These are phyloP conservation scores for Colletotrichum ledebouriae DNA, from an alignment of 2,329 filamentous ascomycete genomes.

Conservation along the genomic window DNA sequence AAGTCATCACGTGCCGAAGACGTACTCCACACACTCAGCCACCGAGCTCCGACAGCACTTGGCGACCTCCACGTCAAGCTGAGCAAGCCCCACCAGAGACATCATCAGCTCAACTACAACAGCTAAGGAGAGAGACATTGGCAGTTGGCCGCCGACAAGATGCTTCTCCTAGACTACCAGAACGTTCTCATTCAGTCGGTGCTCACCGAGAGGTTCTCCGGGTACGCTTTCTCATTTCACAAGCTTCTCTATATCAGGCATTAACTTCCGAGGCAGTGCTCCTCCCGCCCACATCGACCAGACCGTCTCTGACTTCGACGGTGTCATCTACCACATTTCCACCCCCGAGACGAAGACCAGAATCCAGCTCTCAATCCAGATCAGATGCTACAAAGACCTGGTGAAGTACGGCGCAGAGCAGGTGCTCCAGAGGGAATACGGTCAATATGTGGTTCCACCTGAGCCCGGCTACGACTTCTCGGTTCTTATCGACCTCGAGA, in stretches of 20 bases:
- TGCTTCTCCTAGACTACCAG: constrained; percentile 98
- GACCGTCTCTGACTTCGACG: constrained; percentile 98
- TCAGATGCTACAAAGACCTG: constrained; percentile 95
- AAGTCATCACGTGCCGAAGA: constrained; percentile 17
- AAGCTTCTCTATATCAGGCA: constrained; percentile 43
- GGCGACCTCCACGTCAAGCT: constrained; percentile 33
- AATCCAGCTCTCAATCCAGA: constrained; percentile 93
- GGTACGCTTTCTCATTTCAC: constrained; percentile 64
- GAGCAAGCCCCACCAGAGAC: constrained; percentile 42
- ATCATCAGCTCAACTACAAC: constrained; percentile 40
- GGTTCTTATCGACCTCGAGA: constrained; percentile 88
- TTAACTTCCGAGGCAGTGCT: constrained; percentile 71
- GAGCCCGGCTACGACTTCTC: constrained; percentile 98
- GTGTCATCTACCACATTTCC: constrained; percentile 98
- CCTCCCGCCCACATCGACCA: constrained; percentile 93
- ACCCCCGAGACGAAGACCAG: constrained; percentile 94
- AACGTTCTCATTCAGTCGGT: constrained; percentile 98
- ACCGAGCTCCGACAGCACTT: constrained; percentile 40
- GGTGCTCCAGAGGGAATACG: constrained; percentile 95
- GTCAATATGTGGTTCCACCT: constrained; percentile 86
- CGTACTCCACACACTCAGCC: constrained; percentile 31
- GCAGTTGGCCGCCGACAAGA: constrained; percentile 56
- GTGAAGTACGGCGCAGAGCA: constrained; percentile 92
- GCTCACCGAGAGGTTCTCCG: constrained; percentile 92
- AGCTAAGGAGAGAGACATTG: constrained; percentile 29